A percentile compares a stretch with the other conserved stretches of the same genome.
These are phyloP conservation scores for Saccharomycopsis fodiens DNA, from an alignment of 805 yeast species.

Conservation along the genomic window DNA sequence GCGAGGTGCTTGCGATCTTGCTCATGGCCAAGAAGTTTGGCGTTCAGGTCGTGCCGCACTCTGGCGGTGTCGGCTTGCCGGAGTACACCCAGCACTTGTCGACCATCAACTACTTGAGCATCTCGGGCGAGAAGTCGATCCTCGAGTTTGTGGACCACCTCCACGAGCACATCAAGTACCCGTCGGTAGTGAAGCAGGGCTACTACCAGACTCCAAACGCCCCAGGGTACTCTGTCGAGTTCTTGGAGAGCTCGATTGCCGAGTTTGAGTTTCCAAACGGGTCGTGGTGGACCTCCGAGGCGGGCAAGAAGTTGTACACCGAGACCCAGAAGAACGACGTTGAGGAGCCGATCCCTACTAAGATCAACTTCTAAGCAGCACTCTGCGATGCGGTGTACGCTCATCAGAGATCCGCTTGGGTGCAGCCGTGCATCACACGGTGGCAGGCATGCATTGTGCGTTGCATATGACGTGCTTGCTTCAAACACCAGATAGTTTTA, in stretches of 20 bases:
- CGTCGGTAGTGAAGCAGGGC: conserved; percentile 26
- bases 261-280: conserved; percentile 27
- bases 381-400: no score
- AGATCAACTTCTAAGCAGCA: conserved; percentile 7
- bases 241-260: conserved; percentile 24
- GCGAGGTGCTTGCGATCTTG: conserved; percentile 29
- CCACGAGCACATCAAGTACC: conserved; percentile 27
- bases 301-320: conserved; percentile 16
- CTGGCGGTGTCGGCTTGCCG: conserved; percentile 31
- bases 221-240: conserved; percentile 30
- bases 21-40: conserved; percentile 29
- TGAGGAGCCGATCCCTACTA: conserved; percentile 11
- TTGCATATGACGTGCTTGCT: no score
- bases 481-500: no score
- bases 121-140: conserved; percentile 27
- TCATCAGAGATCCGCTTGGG: no score
- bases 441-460: no score
- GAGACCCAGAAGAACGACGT: conserved; percentile 17
- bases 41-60: conserved; percentile 30
- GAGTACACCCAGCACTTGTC: conserved; percentile 31
- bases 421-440: no score
- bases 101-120: conserved; percentile 27
- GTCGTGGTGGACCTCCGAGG: conserved; percentile 26
- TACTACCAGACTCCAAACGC: conserved; percentile 26
- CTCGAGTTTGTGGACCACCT: conserved; percentile 29